Evolutionary conservation across 345 rosid species (phyloP).

Genomic region (Mercurialis annua): DNA sequence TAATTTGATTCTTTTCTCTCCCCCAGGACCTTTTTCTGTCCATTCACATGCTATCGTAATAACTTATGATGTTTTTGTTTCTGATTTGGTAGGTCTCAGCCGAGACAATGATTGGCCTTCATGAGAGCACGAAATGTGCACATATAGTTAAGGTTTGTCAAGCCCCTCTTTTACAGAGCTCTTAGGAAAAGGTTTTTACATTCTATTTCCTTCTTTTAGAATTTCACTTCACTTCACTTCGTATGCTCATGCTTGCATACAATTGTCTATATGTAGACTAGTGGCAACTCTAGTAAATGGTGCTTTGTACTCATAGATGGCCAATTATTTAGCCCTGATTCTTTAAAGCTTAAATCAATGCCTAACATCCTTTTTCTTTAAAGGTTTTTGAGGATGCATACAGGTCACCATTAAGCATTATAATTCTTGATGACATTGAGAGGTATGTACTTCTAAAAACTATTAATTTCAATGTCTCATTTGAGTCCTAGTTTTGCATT

Average conservation of each 20-base stretch:
- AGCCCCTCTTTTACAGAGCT: background rate
- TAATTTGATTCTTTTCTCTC: background rate
- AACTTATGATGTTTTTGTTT: background rate
- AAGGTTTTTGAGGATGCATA: conserved; percentile 99
- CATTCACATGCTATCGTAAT: conserved; percentile 2
- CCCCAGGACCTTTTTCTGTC: background rate
- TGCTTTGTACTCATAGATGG: conserved; percentile 14
- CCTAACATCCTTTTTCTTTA: conserved; percentile 7
- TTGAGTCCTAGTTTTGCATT: background rate
- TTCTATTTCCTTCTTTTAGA: background rate
- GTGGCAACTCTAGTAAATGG: conserved; percentile 3
- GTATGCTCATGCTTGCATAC: background rate
- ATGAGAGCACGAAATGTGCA: conserved; percentile 94
- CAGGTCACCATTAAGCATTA: conserved; percentile 92
- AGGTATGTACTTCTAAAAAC: conserved; percentile 43
- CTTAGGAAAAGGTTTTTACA: background rate
- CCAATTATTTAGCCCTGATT: conserved; percentile 9
- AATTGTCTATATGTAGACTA: background rate
- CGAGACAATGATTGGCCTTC: conserved; percentile 94
- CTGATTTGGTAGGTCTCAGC: conserved; percentile 68
- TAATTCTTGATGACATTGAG: conserved; percentile 94
- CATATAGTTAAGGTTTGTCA: conserved; percentile 81
- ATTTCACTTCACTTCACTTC: background rate
- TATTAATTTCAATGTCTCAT: background rate
- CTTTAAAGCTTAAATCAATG: background rate